Percentiles rank a stretch among this genome's conserved stretches.
Evolutionary conservation across 352 stramenopile genomes (phyloP).

Genomic region (Globisporangium ultimum): DNA sequence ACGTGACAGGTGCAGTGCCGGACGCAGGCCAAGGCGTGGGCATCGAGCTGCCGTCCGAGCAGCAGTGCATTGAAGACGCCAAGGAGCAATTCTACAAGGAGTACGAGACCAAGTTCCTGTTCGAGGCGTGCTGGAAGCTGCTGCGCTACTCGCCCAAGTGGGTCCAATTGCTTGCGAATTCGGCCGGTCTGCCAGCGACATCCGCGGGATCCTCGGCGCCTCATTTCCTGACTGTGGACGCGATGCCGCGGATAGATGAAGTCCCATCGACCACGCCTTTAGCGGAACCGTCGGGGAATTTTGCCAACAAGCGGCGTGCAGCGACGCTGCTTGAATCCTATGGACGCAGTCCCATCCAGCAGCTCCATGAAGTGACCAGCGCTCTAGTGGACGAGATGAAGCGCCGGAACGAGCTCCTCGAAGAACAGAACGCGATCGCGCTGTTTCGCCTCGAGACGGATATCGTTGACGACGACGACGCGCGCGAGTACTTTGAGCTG

Average conservation of each 20-base stretch:
- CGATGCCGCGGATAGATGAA: conserved; percentile 10
- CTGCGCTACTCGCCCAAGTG: conserved; percentile 65
- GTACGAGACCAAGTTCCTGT: conserved; percentile 57
- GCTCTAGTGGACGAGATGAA: conserved; percentile 48
- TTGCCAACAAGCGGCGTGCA: conserved; percentile 7
- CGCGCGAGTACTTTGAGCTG: conserved; percentile 44
- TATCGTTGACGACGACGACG: conserved; percentile 40
- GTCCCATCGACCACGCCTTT: not conserved
- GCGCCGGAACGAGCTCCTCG: conserved; percentile 61
- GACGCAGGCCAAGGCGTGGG: conserved; percentile 2
- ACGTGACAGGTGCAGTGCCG: conserved; percentile 1
- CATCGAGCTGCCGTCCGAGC: conserved; percentile 26
- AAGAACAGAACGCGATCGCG: conserved; percentile 72
- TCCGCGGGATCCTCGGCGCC: conserved; percentile 2
- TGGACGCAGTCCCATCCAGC: conserved; percentile 11
- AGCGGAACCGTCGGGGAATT: conserved; percentile 3
- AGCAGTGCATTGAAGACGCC: conserved; percentile 53
- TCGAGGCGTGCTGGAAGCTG: conserved; percentile 66
- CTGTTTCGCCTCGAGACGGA: conserved; percentile 55
- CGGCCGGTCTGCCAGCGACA: conserved; percentile 18
- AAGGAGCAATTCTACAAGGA: conserved; percentile 45
- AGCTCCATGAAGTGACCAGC: conserved; percentile 27
- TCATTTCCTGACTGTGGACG: conserved; percentile 10
- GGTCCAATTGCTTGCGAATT: conserved; percentile 56
- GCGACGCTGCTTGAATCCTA: conserved; percentile 9